A percentile compares a stretch with the other conserved stretches of the same genome.
Evolutionary conservation across 1,284 basidiomycete species (phyloP).

Genomic region (Malassezia cuniculi): DNA sequence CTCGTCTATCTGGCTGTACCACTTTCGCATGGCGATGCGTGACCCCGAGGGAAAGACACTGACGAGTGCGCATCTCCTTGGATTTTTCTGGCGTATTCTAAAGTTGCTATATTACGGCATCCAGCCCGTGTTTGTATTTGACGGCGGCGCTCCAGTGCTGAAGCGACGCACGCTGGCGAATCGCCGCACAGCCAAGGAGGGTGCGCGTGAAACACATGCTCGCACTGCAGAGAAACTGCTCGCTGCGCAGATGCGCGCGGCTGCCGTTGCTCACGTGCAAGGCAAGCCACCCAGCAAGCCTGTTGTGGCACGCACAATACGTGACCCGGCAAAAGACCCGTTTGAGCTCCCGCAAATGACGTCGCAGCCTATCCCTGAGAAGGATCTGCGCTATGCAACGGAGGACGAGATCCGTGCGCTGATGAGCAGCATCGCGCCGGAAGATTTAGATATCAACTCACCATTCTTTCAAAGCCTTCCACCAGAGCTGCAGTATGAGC

Average conservation of each 20-base stretch:
- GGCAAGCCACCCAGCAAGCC: not conserved
- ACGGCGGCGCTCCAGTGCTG: slow-evolving; percentile 53
- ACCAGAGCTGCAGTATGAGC: slow-evolving; percentile 93
- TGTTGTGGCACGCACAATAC: too few relatives aligned
- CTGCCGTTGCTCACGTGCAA: slow-evolving; percentile 61
- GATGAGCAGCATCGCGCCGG: slow-evolving; percentile 34
- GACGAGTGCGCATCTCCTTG: slow-evolving; percentile 85
- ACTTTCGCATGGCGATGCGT: slow-evolving; percentile 72
- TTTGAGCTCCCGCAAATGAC: slow-evolving; percentile 40
- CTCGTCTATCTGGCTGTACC: slow-evolving; percentile 96
- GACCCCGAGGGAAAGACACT: slow-evolving; percentile 85
- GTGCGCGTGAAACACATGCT: slow-evolving; percentile 41
- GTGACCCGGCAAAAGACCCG: slow-evolving; percentile 39
- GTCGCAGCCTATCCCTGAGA: slow-evolving; percentile 19
- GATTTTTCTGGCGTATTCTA: slow-evolving; percentile 67
- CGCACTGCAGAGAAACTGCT: slow-evolving; percentile 64
- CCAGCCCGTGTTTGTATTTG: slow-evolving; percentile 72
- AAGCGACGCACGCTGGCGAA: slow-evolving; percentile 45
- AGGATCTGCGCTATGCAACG: slow-evolving; percentile 40
- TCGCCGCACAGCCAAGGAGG: slow-evolving; percentile 55
- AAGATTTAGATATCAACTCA: slow-evolving; percentile 39
- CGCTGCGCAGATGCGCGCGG: slow-evolving; percentile 80
- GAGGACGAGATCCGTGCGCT: slow-evolving; percentile 35
- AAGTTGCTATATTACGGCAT: slow-evolving; percentile 87
- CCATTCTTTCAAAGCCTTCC: slow-evolving; percentile 69